Percentiles rank a stretch among this genome's conserved stretches.
These are phyloP conservation scores for Dendrobium nobile DNA, from an alignment of 106 monocot genomes.

Conservation along the genomic window DNA sequence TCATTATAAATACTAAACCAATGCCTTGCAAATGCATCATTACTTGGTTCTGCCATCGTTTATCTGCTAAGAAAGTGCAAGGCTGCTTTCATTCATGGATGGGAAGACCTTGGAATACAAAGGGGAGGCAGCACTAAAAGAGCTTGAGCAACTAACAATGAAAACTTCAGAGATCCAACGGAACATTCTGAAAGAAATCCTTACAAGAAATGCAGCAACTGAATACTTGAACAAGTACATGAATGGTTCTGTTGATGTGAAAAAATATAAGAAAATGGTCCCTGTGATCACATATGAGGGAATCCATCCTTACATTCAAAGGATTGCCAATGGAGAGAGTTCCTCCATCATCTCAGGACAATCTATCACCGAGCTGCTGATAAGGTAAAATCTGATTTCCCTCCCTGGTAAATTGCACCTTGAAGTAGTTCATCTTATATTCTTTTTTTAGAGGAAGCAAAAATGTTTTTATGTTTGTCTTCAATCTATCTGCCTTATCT, in stretches of 20 bases:
- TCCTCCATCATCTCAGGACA: constrained; percentile 42
- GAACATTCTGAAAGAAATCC: constrained; percentile 32
- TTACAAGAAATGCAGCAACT: constrained; percentile 31
- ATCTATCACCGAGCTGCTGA: constrained; percentile 39
- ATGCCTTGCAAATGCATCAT: background rate
- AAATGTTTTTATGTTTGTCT: background rate
- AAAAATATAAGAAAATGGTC: constrained; percentile 32
- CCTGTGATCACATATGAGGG: constrained; percentile 43
- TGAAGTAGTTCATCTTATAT: background rate
- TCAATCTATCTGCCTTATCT: background rate
- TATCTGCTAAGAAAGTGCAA: background rate
- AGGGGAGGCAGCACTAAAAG: constrained; percentile 37
- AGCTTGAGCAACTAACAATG: constrained; percentile 39
- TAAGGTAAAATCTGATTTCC: constrained; percentile 25
- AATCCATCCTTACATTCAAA: constrained; percentile 42
- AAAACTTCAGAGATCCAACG: constrained; percentile 48
- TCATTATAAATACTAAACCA: background rate
- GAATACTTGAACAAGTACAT: constrained; percentile 51
- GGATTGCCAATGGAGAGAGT: constrained; percentile 41
- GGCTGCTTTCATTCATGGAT: constrained; percentile 18
- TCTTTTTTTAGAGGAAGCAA: background rate
- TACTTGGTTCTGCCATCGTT: background rate
- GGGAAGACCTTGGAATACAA: constrained; percentile 37
- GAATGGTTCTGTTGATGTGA: constrained; percentile 28
- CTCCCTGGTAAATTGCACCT: background rate